These are phyloP conservation scores for Hanseniaspora thailandica DNA, from an alignment of 805 yeast genomes.

Conservation along the genomic window DNA sequence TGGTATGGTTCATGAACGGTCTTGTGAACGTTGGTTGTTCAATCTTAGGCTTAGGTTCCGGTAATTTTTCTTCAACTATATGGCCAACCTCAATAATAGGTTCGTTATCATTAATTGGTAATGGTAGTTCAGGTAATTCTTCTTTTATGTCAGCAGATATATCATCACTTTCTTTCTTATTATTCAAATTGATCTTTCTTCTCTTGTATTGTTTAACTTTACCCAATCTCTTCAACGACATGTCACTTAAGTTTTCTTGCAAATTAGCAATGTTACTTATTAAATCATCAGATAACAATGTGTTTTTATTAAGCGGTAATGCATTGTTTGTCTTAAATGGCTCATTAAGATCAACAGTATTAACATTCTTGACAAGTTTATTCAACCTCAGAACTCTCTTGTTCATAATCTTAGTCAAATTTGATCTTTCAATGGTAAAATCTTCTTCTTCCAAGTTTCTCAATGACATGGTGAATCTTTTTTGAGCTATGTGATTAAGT, in stretches of 20 bases:
- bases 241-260: constrained; percentile 26
- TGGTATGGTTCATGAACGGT: background rate
- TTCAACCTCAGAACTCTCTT: constrained; percentile 8
- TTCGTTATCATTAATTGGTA: background rate
- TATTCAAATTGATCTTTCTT: constrained; percentile 24
- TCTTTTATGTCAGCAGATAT: constrained; percentile 10
- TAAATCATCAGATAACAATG: constrained; percentile 22
- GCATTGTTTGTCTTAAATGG: background rate
- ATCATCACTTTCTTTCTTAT: background rate
- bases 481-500: constrained; percentile 54
- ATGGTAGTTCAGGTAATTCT: background rate
- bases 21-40: background rate
- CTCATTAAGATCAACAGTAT: background rate
- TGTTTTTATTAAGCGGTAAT: constrained; percentile 17
- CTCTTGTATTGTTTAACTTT: constrained; percentile 24
- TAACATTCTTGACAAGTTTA: constrained; percentile 6
- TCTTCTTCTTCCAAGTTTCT: constrained; percentile 29
- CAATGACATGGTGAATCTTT: constrained; percentile 72
- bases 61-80: background rate
- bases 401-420: constrained; percentile 17
- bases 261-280: constrained; percentile 25
- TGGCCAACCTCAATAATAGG: background rate
- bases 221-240: constrained; percentile 21
- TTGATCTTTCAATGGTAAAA: constrained; percentile 33
- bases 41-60: background rate